Evolutionary conservation across 345 rosid species (phyloP).

Genomic region (Moringa oleifera): DNA sequence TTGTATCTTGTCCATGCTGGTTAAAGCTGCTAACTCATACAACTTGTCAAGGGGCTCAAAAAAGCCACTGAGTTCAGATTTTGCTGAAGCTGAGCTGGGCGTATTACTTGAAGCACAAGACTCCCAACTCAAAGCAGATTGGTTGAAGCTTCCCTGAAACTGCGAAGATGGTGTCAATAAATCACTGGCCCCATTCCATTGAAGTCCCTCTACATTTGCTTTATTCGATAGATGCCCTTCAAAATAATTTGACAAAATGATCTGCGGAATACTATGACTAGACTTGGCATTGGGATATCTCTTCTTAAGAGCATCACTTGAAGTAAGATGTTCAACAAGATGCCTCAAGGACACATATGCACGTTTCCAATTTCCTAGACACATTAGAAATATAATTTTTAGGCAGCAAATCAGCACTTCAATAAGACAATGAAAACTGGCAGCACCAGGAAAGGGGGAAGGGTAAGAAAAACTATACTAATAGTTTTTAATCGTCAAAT

Average conservation of each 20-base stretch:
- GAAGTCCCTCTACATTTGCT: conserved; percentile 43
- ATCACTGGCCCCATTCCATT: conserved; percentile 54
- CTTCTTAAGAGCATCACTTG: conserved; percentile 33
- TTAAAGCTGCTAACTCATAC: conserved; percentile 34
- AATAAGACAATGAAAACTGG: conserved; percentile 18
- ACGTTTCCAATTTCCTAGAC: conserved; percentile 86
- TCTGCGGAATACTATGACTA: conserved; percentile 43
- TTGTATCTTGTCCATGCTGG: conserved; percentile 50
- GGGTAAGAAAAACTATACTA: background rate
- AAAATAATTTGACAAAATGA: conserved; percentile 58
- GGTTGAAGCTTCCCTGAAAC: conserved; percentile 32
- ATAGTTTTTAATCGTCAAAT: background rate
- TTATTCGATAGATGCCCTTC: conserved; percentile 52
- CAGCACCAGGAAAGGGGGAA: background rate
- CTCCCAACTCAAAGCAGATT: conserved; percentile 28
- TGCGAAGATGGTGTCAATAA: conserved; percentile 38
- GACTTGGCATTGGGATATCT: conserved; percentile 23
- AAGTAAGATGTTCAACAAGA: conserved; percentile 52
- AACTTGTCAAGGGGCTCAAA: conserved; percentile 52
- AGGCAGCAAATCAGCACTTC: conserved; percentile 22
- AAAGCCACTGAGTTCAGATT: conserved; percentile 44
- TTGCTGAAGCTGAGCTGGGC: conserved; percentile 36
- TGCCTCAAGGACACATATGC: conserved; percentile 70
- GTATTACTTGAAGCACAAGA: conserved; percentile 29
- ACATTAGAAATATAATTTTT: conserved; percentile 41